These are phyloP conservation scores for Blastobotrys muscicola DNA, from an alignment of 805 yeast genomes.

Conservation along the genomic window DNA sequence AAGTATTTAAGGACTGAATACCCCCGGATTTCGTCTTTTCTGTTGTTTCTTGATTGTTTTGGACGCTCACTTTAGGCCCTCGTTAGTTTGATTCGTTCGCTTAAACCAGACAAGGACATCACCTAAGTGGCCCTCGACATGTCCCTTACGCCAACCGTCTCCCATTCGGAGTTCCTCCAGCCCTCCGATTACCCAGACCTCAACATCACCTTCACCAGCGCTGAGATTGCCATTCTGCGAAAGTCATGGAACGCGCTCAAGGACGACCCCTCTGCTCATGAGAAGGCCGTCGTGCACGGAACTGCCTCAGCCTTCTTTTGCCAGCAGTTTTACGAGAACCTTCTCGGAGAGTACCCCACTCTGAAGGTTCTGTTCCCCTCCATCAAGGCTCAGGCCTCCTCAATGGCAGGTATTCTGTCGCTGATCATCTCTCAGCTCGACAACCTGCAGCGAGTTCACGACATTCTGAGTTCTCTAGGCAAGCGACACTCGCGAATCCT, in stretches of 20 bases:
- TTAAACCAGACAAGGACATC: not conserved
- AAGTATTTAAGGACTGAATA: too few relatives aligned
- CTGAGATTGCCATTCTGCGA: conserved; percentile 12
- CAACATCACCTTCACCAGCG: conserved; percentile 11
- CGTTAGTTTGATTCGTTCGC: not conserved
- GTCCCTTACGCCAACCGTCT: not conserved
- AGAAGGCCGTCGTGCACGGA: conserved; percentile 16
- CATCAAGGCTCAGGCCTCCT: conserved; percentile 66
- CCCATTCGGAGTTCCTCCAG: conserved; percentile 2
- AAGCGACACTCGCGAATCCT: conserved; percentile 67
- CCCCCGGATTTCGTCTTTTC: not conserved
- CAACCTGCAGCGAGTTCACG: conserved; percentile 46
- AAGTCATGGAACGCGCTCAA: conserved; percentile 16
- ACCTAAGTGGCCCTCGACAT: not conserved
- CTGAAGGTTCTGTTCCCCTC: conserved; percentile 63
- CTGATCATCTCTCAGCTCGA: conserved; percentile 59
- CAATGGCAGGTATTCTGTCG: conserved; percentile 71
- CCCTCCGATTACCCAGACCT: conserved; percentile 12
- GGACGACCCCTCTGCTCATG: conserved; percentile 17
- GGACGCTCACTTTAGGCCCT: not conserved
- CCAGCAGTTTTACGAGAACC: conserved; percentile 63
- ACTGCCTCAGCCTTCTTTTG: conserved; percentile 57
- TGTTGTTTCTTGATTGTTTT: not conserved
- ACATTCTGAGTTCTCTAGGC: conserved; percentile 52
- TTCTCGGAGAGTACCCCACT: conserved; percentile 49